Percentiles rank a stretch among this genome's conserved stretches.
Conservation (phyloP, 768 basidiomycete genomes). For the Terana coerulea region DNA sequence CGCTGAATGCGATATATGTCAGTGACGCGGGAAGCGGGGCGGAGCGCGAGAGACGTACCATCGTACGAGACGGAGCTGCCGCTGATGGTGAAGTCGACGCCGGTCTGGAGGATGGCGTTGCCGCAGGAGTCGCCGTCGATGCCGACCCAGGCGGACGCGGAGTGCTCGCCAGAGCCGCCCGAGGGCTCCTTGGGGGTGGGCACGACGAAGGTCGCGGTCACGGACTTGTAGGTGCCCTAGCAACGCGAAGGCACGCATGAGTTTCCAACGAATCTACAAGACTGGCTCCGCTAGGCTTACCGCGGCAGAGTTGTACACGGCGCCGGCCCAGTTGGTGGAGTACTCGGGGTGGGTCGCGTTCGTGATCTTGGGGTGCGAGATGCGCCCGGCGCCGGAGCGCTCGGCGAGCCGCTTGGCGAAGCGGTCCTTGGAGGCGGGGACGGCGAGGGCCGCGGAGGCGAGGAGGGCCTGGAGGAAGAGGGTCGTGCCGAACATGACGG, state of each 20-base stretch:
- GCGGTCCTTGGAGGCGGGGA: neutral
- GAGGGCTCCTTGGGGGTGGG: slow-evolving; percentile 23
- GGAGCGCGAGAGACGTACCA: slow-evolving; percentile 14
- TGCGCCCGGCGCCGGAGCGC: neutral
- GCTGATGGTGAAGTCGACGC: slow-evolving; percentile 26
- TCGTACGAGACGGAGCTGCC: slow-evolving; percentile 21
- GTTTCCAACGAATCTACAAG: neutral
- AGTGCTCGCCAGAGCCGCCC: slow-evolving; percentile 12
- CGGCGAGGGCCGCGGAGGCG: neutral
- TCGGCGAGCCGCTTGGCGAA: neutral
- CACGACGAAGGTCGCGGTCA: slow-evolving; percentile 28
- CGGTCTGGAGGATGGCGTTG: slow-evolving; percentile 29
- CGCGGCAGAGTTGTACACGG: neutral
- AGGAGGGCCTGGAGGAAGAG: slow-evolving; percentile 1
- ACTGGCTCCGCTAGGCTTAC: too few relatives aligned
- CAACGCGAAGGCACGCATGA: neutral
- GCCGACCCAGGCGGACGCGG: slow-evolving; percentile 30
- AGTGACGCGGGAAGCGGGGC: neutral
- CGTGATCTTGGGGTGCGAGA: neutral
- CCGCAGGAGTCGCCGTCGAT: slow-evolving; percentile 30
- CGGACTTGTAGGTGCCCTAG: slow-evolving; percentile 7
- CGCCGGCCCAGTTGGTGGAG: slow-evolving; percentile 5
- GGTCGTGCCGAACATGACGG: neutral
- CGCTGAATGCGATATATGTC: neutral
- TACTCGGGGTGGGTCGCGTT: slow-evolving; percentile 12